Evolutionary conservation across 2,329 filamentous ascomycete genomes (phyloP).

Genomic region (Arthrobotrys sphaeroides): DNA sequence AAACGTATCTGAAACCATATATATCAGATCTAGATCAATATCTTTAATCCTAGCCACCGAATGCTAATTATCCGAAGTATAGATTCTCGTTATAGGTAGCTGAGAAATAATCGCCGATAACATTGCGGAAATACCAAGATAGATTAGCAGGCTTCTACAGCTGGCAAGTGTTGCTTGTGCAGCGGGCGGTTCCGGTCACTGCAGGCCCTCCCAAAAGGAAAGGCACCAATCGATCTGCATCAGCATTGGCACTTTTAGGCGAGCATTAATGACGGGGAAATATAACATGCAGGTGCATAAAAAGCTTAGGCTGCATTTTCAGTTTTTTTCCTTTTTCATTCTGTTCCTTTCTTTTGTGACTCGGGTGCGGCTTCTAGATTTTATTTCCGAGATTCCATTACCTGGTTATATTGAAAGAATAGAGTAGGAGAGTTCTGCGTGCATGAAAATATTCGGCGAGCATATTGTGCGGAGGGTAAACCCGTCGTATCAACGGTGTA

Average conservation of each 20-base stretch:
- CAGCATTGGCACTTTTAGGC: slow-evolving; percentile 20
- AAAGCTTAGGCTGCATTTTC: not conserved
- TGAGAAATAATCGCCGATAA: not conserved
- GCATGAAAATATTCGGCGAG: too few species aligned
- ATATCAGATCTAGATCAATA: not conserved
- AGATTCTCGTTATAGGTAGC: not conserved
- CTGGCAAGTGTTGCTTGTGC: not conserved
- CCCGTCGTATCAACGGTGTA: too few species aligned
- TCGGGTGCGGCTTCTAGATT: not conserved
- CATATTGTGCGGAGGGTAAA: too few species aligned
- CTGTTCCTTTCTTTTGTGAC: too few species aligned
- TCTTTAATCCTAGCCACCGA: not conserved
- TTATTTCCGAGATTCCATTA: too few species aligned
- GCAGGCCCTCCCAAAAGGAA: not conserved
- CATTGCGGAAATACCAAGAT: not conserved
- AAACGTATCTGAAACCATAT: not conserved
- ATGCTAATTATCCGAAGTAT: not conserved
- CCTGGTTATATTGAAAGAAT: too few species aligned
- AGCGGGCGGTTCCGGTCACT: slow-evolving; percentile 8
- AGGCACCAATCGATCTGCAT: not conserved
- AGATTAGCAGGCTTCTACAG: too few species aligned
- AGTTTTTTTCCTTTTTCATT: too few species aligned
- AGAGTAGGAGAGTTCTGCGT: too few species aligned
- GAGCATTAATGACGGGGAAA: slow-evolving; percentile 8
- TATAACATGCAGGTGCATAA: slow-evolving; percentile 7